phyloP scores from a whole-genome alignment of 331 rosid genomes.

The Arachis monticola region DNA sequence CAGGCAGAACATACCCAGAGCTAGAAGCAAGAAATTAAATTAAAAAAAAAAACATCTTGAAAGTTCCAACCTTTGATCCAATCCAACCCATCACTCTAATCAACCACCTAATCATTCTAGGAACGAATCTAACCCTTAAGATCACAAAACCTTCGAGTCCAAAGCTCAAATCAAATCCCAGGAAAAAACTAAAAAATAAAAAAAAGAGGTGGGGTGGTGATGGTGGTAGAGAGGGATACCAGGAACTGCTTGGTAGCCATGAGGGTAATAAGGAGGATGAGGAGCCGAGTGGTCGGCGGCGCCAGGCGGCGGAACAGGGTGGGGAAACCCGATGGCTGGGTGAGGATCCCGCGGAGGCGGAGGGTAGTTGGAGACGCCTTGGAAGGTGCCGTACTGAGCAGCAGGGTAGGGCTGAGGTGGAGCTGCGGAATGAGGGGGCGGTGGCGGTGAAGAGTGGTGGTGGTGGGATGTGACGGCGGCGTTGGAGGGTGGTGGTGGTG shows the following conservation, averaged over 20 bases:
- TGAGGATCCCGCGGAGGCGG: slow-evolving; percentile 61
- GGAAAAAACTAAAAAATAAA: background rate
- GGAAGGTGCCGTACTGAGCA: slow-evolving; percentile 91
- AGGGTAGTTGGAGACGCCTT: slow-evolving; percentile 88
- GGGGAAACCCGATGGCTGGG: slow-evolving; percentile 71
- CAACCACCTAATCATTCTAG: background rate
- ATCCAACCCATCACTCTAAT: slow-evolving; percentile 26
- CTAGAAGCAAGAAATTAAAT: background rate
- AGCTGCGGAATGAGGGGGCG: slow-evolving; percentile 16
- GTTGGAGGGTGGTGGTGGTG: slow-evolving; percentile 41
- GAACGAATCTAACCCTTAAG: background rate
- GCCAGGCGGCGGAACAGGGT: slow-evolving; percentile 83
- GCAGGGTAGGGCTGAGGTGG: slow-evolving; percentile 38
- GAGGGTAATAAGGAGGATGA: slow-evolving; percentile 52
- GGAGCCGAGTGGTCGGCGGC: slow-evolving; percentile 43
- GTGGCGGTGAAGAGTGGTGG: slow-evolving; percentile 38
- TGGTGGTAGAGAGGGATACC: slow-evolving; percentile 49
- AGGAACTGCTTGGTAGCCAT: slow-evolving; percentile 78
- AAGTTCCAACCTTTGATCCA: slow-evolving; percentile 33
- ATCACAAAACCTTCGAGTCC: background rate
- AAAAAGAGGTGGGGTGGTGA: background rate
- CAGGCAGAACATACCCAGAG: too few species aligned
- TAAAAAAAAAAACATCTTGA: background rate
- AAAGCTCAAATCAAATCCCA: slow-evolving; percentile 28
- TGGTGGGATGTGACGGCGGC: slow-evolving; percentile 18